A percentile compares a stretch with the other conserved stretches of the same genome.
phyloP scores from a whole-genome alignment of 805 yeast genomes.

The Candida xiaguanensis region DNA sequence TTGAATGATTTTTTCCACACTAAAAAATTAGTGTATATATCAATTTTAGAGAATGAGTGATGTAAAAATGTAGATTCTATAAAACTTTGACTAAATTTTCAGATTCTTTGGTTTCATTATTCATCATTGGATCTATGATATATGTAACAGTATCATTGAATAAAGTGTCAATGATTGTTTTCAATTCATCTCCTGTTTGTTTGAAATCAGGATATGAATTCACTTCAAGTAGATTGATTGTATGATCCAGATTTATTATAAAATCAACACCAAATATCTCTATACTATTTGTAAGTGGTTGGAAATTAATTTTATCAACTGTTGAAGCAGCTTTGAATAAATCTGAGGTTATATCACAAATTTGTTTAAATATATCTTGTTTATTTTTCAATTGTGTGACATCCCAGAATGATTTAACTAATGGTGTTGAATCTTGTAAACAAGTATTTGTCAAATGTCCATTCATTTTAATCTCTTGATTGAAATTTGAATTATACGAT shows the following conservation, averaged over 20 bases:
- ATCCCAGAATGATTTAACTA: slow-evolving; percentile 65
- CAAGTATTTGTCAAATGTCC: slow-evolving; percentile 96
- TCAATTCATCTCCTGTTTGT: slow-evolving; percentile 83
- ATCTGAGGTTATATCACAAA: slow-evolving; percentile 63
- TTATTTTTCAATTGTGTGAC: slow-evolving; percentile 40
- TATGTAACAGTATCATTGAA: slow-evolving; percentile 53
- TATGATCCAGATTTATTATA: slow-evolving; percentile 53
- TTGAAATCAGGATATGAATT: slow-evolving; percentile 96
- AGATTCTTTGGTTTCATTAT: slow-evolving; percentile 7
- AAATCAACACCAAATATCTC: slow-evolving; percentile 91
- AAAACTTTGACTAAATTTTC: slow-evolving; percentile 37
- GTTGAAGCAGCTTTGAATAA: slow-evolving; percentile 75
- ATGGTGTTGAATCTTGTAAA: slow-evolving; percentile 53
- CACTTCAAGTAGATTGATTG: slow-evolving; percentile 71
- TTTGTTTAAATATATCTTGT: slow-evolving; percentile 48
- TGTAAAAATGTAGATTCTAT: neutral
- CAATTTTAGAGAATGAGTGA: neutral
- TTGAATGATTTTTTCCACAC: slow-evolving; percentile 3
- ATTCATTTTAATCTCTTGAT: slow-evolving; percentile 40
- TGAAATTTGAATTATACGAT: slow-evolving; percentile 43
- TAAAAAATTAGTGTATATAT: no score
- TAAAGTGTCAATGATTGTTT: slow-evolving; percentile 59
- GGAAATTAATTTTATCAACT: slow-evolving; percentile 81
- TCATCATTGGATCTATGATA: slow-evolving; percentile 49
- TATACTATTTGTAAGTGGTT: slow-evolving; percentile 73